These are phyloP conservation scores for Aaosphaeria arxii DNA, from an alignment of 2,329 filamentous ascomycete genomes.

Conservation along the genomic window DNA sequence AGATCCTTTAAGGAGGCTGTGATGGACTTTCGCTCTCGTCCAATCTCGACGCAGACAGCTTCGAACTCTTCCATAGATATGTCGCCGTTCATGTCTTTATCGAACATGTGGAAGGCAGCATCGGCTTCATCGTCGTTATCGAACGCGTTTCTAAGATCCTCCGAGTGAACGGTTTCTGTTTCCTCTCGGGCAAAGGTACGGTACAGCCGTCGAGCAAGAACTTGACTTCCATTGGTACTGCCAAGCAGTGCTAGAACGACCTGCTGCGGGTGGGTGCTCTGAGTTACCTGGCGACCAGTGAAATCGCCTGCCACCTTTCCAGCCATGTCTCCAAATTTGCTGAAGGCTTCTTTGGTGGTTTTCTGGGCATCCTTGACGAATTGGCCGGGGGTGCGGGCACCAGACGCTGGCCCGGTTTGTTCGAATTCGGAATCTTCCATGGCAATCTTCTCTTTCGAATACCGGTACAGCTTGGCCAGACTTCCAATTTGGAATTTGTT, in stretches of 20 bases:
- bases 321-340: conserved; percentile 80
- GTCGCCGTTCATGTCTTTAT: conserved; percentile 94
- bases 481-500: conserved; percentile 85
- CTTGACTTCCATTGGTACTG: conserved; percentile 71
- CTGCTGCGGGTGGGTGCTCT: conserved; percentile 76
- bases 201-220: conserved; percentile 83
- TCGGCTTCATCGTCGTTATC: conserved; percentile 81
- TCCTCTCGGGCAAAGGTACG: conserved; percentile 76
- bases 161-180: conserved; percentile 71
- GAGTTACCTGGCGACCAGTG: conserved; percentile 68
- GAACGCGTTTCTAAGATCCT: conserved; percentile 78
- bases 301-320: conserved; percentile 88
- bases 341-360: conserved; percentile 71
- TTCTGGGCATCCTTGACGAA: conserved; percentile 67
- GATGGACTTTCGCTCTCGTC: conserved; percentile 91
- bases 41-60: conserved; percentile 89
- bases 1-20: conserved; percentile 92
- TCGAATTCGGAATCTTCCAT: conserved; percentile 77
- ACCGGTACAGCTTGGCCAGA: conserved; percentile 62
- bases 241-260: conserved; percentile 77
- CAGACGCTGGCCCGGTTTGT: conserved; percentile 49
- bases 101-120: conserved; percentile 86
- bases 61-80: conserved; percentile 95
- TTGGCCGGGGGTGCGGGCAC: conserved; percentile 70
- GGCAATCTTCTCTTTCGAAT: conserved; percentile 61